A percentile compares a stretch with the other conserved stretches of the same genome.
These are phyloP conservation scores for Typha latifolia DNA, from an alignment of 176 grass and related monocot species.

Conservation along the genomic window DNA sequence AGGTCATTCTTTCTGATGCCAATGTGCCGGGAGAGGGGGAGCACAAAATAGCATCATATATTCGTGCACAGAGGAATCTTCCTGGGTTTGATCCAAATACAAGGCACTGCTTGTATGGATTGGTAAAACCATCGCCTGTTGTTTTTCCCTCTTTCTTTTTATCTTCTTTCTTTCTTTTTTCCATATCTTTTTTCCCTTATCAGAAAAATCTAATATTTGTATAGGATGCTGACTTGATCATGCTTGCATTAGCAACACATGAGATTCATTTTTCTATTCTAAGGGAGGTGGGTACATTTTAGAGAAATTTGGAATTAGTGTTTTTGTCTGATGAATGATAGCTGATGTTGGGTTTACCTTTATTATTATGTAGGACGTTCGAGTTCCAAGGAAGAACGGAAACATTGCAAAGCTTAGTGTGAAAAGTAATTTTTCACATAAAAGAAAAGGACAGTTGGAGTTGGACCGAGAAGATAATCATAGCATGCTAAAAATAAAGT, in stretches of 20 bases:
- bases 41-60: conserved; percentile 84
- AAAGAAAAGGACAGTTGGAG: conserved; percentile 5
- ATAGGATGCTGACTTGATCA: conserved; percentile 81
- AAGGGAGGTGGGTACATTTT: conserved; percentile 39
- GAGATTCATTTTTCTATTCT: conserved; percentile 76
- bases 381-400: background rate
- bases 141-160: conserved; percentile 6
- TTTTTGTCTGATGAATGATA: background rate
- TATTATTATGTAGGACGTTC: conserved; percentile 24
- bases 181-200: conserved; percentile 3
- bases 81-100: conserved; percentile 65
- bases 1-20: conserved; percentile 73
- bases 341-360: background rate
- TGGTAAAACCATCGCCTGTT: conserved; percentile 30
- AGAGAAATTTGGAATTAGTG: background rate
- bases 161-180: conserved; percentile 1
- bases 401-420: background rate
- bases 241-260: conserved; percentile 79
- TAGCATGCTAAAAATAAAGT: conserved; percentile 22
- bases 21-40: conserved; percentile 92
- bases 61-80: conserved; percentile 41
- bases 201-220: conserved; percentile 7
- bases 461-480: conserved; percentile 4
- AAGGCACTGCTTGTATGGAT: conserved; percentile 64
- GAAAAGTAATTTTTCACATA: conserved; percentile 3